Evolutionary conservation across 2,329 filamentous ascomycete species (phyloP), one percentile per base, ranked within the genome.

Genomic region (Aplosporella prunicola): DNA sequence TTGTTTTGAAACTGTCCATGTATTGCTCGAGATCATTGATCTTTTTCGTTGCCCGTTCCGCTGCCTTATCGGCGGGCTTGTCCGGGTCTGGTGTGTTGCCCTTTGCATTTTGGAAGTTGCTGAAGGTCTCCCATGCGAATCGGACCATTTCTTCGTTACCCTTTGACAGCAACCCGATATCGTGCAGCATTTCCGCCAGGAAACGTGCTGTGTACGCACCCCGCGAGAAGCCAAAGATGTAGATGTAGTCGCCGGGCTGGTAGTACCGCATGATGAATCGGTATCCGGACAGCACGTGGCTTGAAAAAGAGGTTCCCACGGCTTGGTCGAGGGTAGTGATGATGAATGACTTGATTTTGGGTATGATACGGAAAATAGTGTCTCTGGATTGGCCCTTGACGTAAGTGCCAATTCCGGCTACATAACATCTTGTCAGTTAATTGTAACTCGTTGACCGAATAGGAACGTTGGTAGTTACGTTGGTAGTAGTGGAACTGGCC

Each of bases 401-500:
- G 34, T 48, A 47, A n/a, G 45, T 47, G 5, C 46, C 45, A 31
- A 47, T 47, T 7, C 45, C 45, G 5, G 46, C 46, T 48, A 23
- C 16, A 37, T 23, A 17, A 13, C 10, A 9, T 15, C 2, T 3
- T 4, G 25, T 36, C 13, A 36, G 25, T n/a, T n/a, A n/a, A 17
- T 9, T 3, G 17, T 1, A 5, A 13, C 17, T 1, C 9, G 11
- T 24, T 11, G 5, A 9, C 3, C 8, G 10, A 2, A 7, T n/a
- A n/a, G n/a, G n/a, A n/a, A 10, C 15, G 14, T 32, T 6, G 5
- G 7, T 13, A 13, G 5, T 9, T 11, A 32, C 35, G 50, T 26
- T 53, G 49, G 30, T 54, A 58, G 34, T 58, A 61, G 47, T 61
- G 56, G 39, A 58, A 63, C 37, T 83, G 78, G 39, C 76, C 69